Conservation (phyloP, 768 basidiomycete species). For the Mycena vitilis region DNA sequence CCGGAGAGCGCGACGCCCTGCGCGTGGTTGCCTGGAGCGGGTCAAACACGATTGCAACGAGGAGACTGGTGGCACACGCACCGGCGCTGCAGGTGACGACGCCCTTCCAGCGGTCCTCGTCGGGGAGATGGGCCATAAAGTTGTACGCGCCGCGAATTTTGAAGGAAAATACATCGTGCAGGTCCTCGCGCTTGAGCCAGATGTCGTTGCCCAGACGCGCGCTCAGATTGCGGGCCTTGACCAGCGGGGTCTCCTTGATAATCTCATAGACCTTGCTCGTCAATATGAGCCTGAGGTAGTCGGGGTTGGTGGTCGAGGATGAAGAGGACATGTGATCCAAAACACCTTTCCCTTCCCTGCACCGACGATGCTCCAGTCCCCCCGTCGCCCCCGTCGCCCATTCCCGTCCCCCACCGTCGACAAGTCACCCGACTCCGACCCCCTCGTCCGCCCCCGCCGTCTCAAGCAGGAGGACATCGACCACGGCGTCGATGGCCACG, state of each 20-base stretch:
- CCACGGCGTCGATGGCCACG: slow-evolving; percentile 65
- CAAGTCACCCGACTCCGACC: slow-evolving; percentile 48
- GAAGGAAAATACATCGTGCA: slow-evolving; percentile 98
- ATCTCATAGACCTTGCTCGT: slow-evolving; percentile 93
- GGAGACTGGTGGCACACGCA: slow-evolving; percentile 69
- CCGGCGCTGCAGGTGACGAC: slow-evolving; percentile 98
- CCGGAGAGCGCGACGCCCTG: slow-evolving; percentile 99
- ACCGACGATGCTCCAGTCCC: not conserved
- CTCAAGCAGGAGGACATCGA: slow-evolving; percentile 82
- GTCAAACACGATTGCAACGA: slow-evolving; percentile 2
- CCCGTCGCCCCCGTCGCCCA: slow-evolving; percentile 15
- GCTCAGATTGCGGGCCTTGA: slow-evolving; percentile 88
- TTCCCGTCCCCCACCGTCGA: slow-evolving; percentile 59
- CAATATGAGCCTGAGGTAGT: slow-evolving; percentile 89
- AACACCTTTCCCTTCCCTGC: too few relatives aligned
- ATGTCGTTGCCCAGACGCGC: slow-evolving; percentile 91
- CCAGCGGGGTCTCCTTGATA: slow-evolving; percentile 89
- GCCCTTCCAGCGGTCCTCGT: slow-evolving; percentile 96
- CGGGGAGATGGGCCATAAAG: slow-evolving; percentile 90
- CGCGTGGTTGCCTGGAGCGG: slow-evolving; percentile 89
- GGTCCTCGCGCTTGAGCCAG: slow-evolving; percentile 96
- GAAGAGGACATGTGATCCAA: too few relatives aligned
- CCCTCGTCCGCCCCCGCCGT: slow-evolving; percentile 62
- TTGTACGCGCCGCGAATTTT: slow-evolving; percentile 99
- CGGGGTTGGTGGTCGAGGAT: too few relatives aligned